Conservation (phyloP, 306 rosid species). For the Castanea mollissima region DNA sequence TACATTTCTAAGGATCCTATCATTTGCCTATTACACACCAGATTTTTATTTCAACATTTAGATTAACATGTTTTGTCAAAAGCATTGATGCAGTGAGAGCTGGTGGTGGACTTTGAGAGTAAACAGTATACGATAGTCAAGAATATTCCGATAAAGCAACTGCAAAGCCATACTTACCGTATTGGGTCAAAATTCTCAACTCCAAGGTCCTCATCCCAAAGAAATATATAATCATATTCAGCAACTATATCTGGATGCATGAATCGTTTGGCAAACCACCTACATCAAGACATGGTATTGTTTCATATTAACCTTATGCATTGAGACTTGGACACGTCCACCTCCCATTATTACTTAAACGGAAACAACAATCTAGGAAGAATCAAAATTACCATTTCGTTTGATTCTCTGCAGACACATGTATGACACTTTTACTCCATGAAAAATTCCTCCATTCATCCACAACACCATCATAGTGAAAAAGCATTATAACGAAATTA, state of each 20-base stretch:
- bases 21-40: neutral
- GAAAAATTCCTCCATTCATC: slow-evolving; percentile 50
- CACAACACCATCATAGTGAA: slow-evolving; percentile 61
- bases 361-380: neutral
- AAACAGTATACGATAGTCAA: neutral
- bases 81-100: slow-evolving; percentile 3
- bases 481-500: slow-evolving; percentile 53
- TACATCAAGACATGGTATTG: slow-evolving; percentile 20
- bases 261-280: slow-evolving; percentile 99
- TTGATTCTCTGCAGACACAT: slow-evolving; percentile 59
- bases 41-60: neutral
- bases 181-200: slow-evolving; percentile 77
- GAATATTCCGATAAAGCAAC: neutral
- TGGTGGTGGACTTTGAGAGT: neutral
- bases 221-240: slow-evolving; percentile 75
- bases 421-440: slow-evolving; percentile 52
- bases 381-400: slow-evolving; percentile 52
- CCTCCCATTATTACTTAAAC: neutral
- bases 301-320: neutral
- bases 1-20: neutral
- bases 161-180: slow-evolving; percentile 36
- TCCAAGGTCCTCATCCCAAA: slow-evolving; percentile 97
- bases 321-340: neutral
- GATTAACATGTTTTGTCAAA: neutral
- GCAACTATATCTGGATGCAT: slow-evolving; percentile 91